Percentiles rank a stretch among this genome's conserved stretches.
phyloP scores from a whole-genome alignment of 192 early-diverging fungal species.

The Dimargaris cristalligena region DNA sequence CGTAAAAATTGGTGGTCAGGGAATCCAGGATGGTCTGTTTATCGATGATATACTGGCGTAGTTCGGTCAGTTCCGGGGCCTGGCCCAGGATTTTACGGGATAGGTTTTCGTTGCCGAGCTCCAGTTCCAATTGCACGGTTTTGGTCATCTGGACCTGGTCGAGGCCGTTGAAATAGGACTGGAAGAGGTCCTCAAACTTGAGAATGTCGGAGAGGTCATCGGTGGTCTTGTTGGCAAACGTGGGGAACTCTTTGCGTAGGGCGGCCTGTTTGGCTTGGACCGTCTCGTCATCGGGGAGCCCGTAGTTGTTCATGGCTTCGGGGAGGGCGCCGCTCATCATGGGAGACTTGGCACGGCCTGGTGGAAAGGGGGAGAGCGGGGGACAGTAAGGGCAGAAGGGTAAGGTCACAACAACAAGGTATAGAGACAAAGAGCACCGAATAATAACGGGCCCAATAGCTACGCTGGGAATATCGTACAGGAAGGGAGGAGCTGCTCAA shows the following conservation, averaged over 20 bases:
- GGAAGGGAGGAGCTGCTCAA: too few species aligned
- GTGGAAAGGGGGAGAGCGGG: too few species aligned
- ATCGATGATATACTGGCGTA: conserved; percentile 27
- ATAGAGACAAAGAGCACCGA: too few species aligned
- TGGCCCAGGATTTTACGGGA: conserved; percentile 24
- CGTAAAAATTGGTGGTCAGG: conserved; percentile 25
- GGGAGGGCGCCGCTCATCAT: too few species aligned
- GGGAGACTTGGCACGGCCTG: too few species aligned
- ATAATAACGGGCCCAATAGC: too few species aligned
- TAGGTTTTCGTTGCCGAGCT: conserved; percentile 27
- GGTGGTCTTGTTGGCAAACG: conserved; percentile 32
- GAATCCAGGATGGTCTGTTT: conserved; percentile 29
- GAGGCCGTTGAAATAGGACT: conserved; percentile 29
- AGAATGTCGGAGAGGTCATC: conserved; percentile 29
- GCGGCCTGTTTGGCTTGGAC: conserved; percentile 15
- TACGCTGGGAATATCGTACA: too few species aligned
- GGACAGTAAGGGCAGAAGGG: too few species aligned
- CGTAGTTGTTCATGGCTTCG: conserved; percentile 30
- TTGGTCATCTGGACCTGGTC: conserved; percentile 32
- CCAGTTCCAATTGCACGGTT: conserved; percentile 27
- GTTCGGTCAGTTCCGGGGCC: conserved; percentile 22
- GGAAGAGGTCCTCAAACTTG: conserved; percentile 30
- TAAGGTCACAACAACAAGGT: too few species aligned
- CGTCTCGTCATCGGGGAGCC: conserved; percentile 15
- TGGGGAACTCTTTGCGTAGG: conserved; percentile 26